Conservation (phyloP, 2,329 filamentous ascomycete species). For the Epicoccum sorghinum region DNA sequence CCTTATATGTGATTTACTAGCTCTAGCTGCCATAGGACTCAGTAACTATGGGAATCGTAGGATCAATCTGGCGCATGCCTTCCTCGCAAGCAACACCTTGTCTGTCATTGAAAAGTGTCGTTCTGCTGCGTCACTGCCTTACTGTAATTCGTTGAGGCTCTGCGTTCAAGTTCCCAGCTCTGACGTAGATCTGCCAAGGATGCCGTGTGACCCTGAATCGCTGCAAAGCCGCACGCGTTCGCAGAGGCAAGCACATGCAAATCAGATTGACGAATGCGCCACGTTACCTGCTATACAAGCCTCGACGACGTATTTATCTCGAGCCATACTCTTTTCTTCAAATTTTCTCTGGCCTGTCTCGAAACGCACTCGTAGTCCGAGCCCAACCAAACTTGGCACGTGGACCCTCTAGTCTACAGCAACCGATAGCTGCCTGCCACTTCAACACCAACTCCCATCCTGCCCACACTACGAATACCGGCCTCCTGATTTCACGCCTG, state of each 20-base stretch:
- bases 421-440: conserved; percentile 25
- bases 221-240: conserved; percentile 9
- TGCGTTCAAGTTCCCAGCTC: conserved; percentile 22
- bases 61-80: neutral
- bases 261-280: conserved; percentile 9
- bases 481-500: conserved; percentile 7
- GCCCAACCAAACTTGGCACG: conserved; percentile 41
- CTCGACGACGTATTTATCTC: neutral
- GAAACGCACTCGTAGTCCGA: conserved; percentile 18
- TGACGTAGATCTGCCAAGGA: conserved; percentile 30
- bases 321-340: neutral
- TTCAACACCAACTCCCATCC: conserved; percentile 10
- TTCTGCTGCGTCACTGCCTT: neutral
- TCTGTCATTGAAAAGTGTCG: neutral
- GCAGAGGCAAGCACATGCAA: conserved; percentile 9
- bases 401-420: conserved; percentile 28
- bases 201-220: conserved; percentile 9
- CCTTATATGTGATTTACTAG: neutral
- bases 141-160: conserved; percentile 4
- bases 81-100: conserved; percentile 5
- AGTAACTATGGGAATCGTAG: neutral
- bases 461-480: conserved; percentile 8
- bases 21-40: neutral
- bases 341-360: conserved; percentile 11
- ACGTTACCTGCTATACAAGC: neutral